These are phyloP conservation scores for Fusarium goolgardi DNA, from an alignment of 2,329 filamentous ascomycete genomes.

Conservation along the genomic window DNA sequence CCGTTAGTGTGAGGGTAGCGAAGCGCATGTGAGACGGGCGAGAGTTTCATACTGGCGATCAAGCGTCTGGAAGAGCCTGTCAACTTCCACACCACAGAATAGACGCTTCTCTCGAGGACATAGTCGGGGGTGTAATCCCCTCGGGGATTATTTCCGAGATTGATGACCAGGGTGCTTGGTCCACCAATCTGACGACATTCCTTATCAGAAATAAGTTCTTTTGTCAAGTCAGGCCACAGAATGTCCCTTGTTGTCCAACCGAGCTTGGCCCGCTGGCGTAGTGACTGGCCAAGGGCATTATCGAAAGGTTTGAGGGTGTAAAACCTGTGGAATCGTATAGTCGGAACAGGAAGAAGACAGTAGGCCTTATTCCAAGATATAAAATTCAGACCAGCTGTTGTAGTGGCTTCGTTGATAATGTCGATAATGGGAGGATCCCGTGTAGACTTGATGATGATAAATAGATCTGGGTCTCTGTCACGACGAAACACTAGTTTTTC, in stretches of 20 bases:
- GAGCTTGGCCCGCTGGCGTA: background rate
- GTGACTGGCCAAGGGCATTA: background rate
- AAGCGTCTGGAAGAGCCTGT: background rate
- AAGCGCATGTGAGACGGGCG: background rate
- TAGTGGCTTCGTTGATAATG: background rate
- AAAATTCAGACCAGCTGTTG: background rate
- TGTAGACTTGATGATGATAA: background rate
- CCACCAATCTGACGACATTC: conserved; percentile 1
- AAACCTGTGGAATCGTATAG: background rate
- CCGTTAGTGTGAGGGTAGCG: background rate
- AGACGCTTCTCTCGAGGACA: background rate
- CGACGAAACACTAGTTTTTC: background rate
- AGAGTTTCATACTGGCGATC: background rate
- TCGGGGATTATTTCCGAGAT: background rate
- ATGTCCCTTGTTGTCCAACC: conserved; percentile 16
- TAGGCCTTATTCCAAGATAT: conserved; percentile 17
- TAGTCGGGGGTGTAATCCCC: background rate
- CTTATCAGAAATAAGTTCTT: background rate
- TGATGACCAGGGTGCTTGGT: background rate
- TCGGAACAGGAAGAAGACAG: background rate
- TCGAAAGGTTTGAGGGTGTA: background rate
- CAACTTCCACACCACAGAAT: background rate
- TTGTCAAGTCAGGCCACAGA: conserved; percentile 2
- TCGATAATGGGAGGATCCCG: background rate
- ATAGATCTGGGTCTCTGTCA: background rate